A percentile compares a stretch with the other conserved stretches of the same genome.
These are phyloP conservation scores for Pseudovirgaria hyperparasitica DNA, from an alignment of 2,329 filamentous ascomycete genomes.

Conservation along the genomic window DNA sequence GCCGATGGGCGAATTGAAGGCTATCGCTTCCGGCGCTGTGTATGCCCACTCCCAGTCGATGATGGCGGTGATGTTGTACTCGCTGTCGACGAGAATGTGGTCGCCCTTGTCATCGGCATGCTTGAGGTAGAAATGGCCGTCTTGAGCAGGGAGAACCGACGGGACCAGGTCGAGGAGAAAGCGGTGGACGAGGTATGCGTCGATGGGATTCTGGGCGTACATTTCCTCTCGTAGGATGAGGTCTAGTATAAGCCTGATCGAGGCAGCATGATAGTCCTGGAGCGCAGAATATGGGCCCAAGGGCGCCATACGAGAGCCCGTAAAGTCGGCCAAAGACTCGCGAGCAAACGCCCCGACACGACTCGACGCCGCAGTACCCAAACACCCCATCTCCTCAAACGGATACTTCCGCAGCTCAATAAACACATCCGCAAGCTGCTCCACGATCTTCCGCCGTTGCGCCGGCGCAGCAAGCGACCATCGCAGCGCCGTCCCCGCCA, in stretches of 20 bases:
- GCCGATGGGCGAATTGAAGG: conserved; percentile 31
- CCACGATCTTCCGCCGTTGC: conserved; percentile 23
- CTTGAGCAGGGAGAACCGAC: conserved; percentile 7
- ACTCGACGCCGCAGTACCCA: conserved; percentile 11
- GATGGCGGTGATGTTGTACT: conserved; percentile 35
- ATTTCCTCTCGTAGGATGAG: conserved; percentile 25
- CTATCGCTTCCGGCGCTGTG: conserved; percentile 20
- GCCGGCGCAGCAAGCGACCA: conserved; percentile 21
- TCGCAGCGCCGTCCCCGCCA: conserved; percentile 25
- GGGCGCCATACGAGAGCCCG: conserved; percentile 13
- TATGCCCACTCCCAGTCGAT: conserved; percentile 33
- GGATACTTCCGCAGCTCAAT: conserved; percentile 26
- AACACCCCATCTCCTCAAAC: conserved; percentile 24
- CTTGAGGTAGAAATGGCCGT: conserved; percentile 32
- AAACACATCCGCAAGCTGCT: conserved; percentile 26
- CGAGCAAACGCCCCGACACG: conserved; percentile 25
- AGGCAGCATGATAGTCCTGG: conserved; percentile 23
- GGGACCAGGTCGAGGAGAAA: conserved; percentile 27
- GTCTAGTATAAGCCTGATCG: conserved; percentile 12
- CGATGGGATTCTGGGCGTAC: conserved; percentile 18
- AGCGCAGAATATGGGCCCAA: conserved; percentile 24
- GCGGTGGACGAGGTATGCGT: conserved; percentile 30
- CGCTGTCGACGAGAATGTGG: conserved; percentile 33
- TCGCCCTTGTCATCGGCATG: conserved; percentile 38
- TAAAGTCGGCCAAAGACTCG: conserved; percentile 25